Evolutionary conservation across 768 basidiomycete genomes (phyloP), one percentile per base, ranked within the genome.

Genomic region (Amanita exitialis): DNA sequence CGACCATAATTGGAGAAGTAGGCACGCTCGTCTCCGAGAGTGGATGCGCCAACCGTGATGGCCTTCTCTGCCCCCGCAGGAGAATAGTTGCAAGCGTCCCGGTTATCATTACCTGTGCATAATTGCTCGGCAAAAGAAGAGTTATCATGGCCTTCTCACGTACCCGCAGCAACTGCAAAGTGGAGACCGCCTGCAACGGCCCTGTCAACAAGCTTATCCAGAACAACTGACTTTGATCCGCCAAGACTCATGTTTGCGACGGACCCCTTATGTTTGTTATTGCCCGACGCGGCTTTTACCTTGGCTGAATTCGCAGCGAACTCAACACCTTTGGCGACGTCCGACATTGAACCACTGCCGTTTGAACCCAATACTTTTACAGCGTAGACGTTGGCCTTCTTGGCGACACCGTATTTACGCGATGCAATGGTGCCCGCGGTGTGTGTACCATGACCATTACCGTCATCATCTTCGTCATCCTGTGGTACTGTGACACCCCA

Each of bases 161-260:
- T 69, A 80, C 90, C 93, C 54, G 94, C 94, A 54, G 95, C 95
- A 54, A 99, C 96, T 54, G 95, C 90, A 58, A 98, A 96, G 75
- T 97, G 92, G 30, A 99, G 76, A 35, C 96, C 96, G 32, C 65
- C 55, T 7, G 80, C 76, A 49, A 95, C 90, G 42, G 96, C 92
- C 46, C 69, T 72, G 71, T 98, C 83, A 54, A 99, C 91, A 47
- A 85, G 81, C 20, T 76, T 74, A 56, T 99, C 92, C 47, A 98
- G 77, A 30, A 89, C 78, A 18, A 71, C 76, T 4, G 89, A 90
- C 72, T 94, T 95, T 53, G 91, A 90, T 60, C 96, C 96, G 56
- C 96, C 96, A 47, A 99, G 84, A 64, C 85, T 88, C 96, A 99
- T 96, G 76, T 95, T 95, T 45, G 86, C 90, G 48, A 94, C 92